Evolutionary conservation across 2,329 filamentous ascomycete species (phyloP), one percentile per base, ranked within the genome.

Genomic region (Trichophyton equinum): DNA sequence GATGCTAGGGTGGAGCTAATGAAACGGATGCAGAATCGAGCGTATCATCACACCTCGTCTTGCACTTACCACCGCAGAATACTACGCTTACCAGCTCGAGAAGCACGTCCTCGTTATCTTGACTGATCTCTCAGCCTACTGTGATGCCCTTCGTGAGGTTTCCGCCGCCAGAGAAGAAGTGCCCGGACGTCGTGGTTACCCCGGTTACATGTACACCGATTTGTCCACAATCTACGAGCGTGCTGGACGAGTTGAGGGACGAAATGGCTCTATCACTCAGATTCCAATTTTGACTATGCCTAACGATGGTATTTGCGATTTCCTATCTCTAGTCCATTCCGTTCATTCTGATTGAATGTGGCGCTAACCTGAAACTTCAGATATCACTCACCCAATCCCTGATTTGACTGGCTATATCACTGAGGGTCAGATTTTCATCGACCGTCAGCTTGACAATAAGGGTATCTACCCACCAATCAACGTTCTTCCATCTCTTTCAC

Each of bases 131-230:
- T 94, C 94, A 1, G 91, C 94, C 57, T 99, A 99, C 82, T 99
- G 95, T 76, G 94, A 99, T 76, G 95, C 94, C 67, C 87, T 99
- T 66, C 94, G 94, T 84, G 94, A 99, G 78, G 94, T 99, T 58
- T 99, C 94, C 13, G 92, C 94, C 60, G 94, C 94, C 59, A 85
- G 94, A 79, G 94, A 99, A 82, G 94, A 99, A 85, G 94, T 99
- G 49, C 94, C 94, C 46, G 94, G 94, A 82, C 92, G 94, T 76
- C 92, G 94, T 85, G 94, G 94, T 83, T 99, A 94, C 81, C 94
- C 94, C 60, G 94, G 94, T 89, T 99, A 99, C 83, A 99, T 99
- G 94, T 99, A 99, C 82, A 99, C 94, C 68, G 95, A 99, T 85
- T 88, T 99, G 85, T 96, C 94, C 63, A 99, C 94, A 72, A 96